Conservation (phyloP, 345 rosid genomes). For the Salix caprea region DNA sequence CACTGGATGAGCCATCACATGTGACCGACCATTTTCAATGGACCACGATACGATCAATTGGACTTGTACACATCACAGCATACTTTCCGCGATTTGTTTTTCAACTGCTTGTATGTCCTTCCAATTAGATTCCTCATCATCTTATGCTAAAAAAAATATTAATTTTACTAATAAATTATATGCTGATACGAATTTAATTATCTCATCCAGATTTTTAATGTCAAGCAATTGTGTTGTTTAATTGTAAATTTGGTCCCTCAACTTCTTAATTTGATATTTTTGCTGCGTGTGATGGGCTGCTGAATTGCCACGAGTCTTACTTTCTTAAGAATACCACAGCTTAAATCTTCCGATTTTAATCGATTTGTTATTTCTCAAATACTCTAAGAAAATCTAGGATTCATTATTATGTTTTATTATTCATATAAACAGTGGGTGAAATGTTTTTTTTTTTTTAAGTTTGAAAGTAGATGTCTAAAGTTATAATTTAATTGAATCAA, state of each 20-base stretch:
- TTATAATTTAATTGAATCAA: too few species aligned
- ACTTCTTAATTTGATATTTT: not conserved
- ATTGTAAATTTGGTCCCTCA: not conserved
- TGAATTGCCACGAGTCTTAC: not conserved
- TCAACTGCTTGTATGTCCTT: not conserved
- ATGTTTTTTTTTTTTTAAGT: too few species aligned
- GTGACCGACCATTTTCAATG: not conserved
- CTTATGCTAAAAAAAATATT: not conserved
- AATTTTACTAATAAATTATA: too few species aligned
- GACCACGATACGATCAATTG: not conserved
- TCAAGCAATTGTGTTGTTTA: not conserved
- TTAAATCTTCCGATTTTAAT: not conserved
- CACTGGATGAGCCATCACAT: not conserved
- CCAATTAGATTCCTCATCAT: not conserved
- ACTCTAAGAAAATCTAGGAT: too few species aligned
- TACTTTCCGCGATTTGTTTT: not conserved
- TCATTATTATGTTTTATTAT: too few species aligned
- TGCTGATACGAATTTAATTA: not conserved
- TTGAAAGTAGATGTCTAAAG: too few species aligned
- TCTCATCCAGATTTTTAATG: too few species aligned
- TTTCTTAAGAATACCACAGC: not conserved
- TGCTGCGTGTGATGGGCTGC: not conserved
- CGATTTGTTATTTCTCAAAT: too few species aligned
- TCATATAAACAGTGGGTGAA: too few species aligned
- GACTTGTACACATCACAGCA: not conserved